A percentile compares a stretch with the other conserved stretches of the same genome.
Conservation (phyloP, 176 grass and related monocot genomes). For the Ensete glaucum region DNA sequence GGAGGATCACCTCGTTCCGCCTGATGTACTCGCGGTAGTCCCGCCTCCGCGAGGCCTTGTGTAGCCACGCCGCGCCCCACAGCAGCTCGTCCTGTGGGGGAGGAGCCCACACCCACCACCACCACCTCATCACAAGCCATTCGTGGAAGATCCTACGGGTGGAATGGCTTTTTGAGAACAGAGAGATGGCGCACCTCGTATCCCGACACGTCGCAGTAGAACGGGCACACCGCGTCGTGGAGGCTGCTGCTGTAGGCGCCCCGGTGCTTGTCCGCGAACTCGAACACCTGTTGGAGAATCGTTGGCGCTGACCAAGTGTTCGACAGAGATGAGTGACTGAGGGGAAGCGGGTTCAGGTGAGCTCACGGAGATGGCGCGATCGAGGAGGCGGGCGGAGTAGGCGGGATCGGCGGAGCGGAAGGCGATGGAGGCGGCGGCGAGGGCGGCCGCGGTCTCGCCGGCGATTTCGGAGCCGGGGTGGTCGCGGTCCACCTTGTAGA, state of each 20-base stretch:
- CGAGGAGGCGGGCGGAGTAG: slow-evolving; percentile 53
- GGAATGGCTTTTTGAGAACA: not conserved
- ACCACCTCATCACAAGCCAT: not conserved
- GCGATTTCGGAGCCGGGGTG: slow-evolving; percentile 86
- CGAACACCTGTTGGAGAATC: slow-evolving; percentile 46
- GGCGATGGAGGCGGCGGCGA: slow-evolving; percentile 70
- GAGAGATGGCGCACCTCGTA: slow-evolving; percentile 42
- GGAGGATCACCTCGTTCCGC: slow-evolving; percentile 66
- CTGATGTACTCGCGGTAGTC: slow-evolving; percentile 79
- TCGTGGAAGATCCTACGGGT: too few species aligned
- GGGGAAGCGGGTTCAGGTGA: not conserved
- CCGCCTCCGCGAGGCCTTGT: slow-evolving; percentile 51
- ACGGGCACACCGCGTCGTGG: slow-evolving; percentile 61
- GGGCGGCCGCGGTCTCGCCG: slow-evolving; percentile 72
- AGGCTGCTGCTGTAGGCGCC: slow-evolving; percentile 81
- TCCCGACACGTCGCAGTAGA: slow-evolving; percentile 82
- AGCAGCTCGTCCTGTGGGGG: slow-evolving; percentile 65
- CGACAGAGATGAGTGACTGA: not conserved
- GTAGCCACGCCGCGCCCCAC: slow-evolving; percentile 92
- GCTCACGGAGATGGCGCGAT: slow-evolving; percentile 53
- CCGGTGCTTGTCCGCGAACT: slow-evolving; percentile 61
- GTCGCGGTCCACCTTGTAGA: slow-evolving; percentile 52
- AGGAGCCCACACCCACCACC: not conserved
- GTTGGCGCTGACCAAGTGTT: not conserved
- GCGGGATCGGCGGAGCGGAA: slow-evolving; percentile 51